Evolutionary conservation across 2,329 filamentous ascomycete species (phyloP).

Genomic region (Aspergillus uvarum): DNA sequence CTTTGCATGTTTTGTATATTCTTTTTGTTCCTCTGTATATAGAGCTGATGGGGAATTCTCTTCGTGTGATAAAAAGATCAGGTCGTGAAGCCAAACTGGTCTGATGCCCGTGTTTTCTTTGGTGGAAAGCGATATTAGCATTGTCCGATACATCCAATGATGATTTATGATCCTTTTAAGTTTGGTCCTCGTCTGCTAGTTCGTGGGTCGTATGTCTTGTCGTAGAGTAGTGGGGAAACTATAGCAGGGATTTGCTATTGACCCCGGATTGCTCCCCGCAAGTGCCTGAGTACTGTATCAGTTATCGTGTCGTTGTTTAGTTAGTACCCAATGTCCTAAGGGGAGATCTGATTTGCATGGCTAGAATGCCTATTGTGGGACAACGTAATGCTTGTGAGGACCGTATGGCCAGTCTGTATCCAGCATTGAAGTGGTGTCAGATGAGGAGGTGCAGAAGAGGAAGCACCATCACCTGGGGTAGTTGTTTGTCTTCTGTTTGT

Average conservation of each 20-base stretch:
- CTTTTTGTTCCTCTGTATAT: not conserved
- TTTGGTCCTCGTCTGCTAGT: not conserved
- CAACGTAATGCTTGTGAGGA: too few relatives aligned
- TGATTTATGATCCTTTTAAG: not conserved
- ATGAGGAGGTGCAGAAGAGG: too few relatives aligned
- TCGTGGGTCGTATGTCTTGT: not conserved
- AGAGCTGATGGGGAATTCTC: not conserved
- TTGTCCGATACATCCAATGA: not conserved
- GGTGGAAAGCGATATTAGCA: not conserved
- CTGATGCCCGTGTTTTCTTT: not conserved
- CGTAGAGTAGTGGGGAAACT: not conserved
- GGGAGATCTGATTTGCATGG: too few relatives aligned
- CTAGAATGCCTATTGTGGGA: too few relatives aligned
- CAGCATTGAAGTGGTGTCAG: too few relatives aligned
- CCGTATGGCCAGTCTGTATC: too few relatives aligned
- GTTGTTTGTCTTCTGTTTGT: too few relatives aligned
- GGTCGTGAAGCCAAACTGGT: constrained; percentile 1
- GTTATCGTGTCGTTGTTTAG: not conserved
- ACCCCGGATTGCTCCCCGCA: not conserved
- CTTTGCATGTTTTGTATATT: too few relatives aligned
- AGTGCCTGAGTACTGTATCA: not conserved
- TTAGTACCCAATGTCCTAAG: not conserved
- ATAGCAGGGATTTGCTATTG: not conserved
- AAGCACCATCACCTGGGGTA: too few relatives aligned
- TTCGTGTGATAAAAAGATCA: not conserved